Evolutionary conservation across 768 basidiomycete genomes (phyloP), one percentile per base, ranked within the genome.

Genomic region (Gloeopeniophorella convolvens): DNA sequence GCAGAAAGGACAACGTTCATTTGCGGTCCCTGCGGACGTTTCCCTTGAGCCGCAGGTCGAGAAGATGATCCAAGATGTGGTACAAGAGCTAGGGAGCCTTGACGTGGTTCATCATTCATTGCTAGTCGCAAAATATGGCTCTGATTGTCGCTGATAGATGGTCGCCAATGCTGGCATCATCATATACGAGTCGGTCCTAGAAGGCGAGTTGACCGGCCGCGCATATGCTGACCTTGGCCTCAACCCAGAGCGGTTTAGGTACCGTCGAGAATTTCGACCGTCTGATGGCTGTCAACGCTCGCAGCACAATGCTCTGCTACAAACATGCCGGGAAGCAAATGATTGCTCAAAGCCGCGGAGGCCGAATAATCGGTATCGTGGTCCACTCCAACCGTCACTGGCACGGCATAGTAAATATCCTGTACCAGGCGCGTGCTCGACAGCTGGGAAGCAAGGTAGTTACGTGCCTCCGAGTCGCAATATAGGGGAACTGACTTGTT

Each of bases 251-350:
- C 4, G 2, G 23, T 13, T 6, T 16, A 57, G 56, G 16, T 18
- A 28, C 49, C 7, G 31, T 48, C 12, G 41, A 55, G 8, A 13
- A 5, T 4, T 57, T 35, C 28, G 48, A 57, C 15, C 48, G 41
- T 27, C 0, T 48, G 18, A 46, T 37, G 39, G 42, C 45, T 4
- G 32, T 50, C 18, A 57, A 51, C 27, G 51, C 34, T 13, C 51
- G 48, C 2, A 31, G 56, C 31, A 51, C 53, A 27, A 56, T 62
- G 54, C 33, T 60, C 5, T 62, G 60, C 37, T 62, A 62, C 50
- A 62, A 60, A 45, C 20, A 51, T 23, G 60, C 60, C 2, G 60
- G 49, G 18, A 56, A 56, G 35, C 60, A 60, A 44, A 62, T 62
- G 60, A 47, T 62, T 18, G 49, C 48, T 6, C 58, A 58, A 54